Percentiles rank a stretch among this genome's conserved stretches.
Evolutionary conservation across 345 rosid genomes (phyloP).

Genomic region (Pistacia integerrima): DNA sequence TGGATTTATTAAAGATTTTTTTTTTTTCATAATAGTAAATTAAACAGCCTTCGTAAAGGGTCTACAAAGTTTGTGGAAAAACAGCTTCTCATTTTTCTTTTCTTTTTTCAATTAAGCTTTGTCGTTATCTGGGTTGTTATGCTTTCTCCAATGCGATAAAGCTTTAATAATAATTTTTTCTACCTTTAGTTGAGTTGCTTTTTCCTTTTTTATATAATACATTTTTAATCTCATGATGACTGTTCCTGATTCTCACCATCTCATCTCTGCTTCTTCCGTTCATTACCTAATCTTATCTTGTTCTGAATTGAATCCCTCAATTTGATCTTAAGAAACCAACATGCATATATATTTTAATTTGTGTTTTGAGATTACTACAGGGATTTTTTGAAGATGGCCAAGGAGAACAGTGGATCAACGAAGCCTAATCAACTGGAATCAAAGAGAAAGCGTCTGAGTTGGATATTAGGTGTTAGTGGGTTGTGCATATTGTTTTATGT

Average conservation of each 20-base stretch:
- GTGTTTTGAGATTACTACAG: conserved; percentile 21
- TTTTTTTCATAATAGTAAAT: neutral
- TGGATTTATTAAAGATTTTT: neutral
- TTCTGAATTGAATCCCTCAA: neutral
- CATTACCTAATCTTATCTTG: neutral
- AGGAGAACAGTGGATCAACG: conserved; percentile 68
- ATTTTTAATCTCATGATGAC: neutral
- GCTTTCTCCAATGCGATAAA: neutral
- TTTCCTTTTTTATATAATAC: neutral
- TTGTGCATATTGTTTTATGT: conserved; percentile 82
- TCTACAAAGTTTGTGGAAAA: neutral
- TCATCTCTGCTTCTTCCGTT: neutral
- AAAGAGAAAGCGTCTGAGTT: conserved; percentile 72
- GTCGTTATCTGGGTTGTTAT: too few species aligned
- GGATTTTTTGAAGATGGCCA: conserved; percentile 42
- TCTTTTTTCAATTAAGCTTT: neutral
- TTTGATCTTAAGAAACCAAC: too few species aligned
- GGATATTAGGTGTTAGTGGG: conserved; percentile 74
- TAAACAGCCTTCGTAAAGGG: neutral
- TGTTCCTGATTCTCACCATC: neutral
- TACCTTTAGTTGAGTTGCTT: neutral
- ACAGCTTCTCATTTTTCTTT: neutral
- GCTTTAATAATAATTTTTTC: neutral
- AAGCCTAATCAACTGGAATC: conserved; percentile 57
- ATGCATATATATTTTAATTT: neutral